A percentile compares a stretch with the other conserved stretches of the same genome.
These are phyloP conservation scores for Coelastrella sp. DNA, from an alignment of 139 green algal species.

Conservation along the genomic window DNA sequence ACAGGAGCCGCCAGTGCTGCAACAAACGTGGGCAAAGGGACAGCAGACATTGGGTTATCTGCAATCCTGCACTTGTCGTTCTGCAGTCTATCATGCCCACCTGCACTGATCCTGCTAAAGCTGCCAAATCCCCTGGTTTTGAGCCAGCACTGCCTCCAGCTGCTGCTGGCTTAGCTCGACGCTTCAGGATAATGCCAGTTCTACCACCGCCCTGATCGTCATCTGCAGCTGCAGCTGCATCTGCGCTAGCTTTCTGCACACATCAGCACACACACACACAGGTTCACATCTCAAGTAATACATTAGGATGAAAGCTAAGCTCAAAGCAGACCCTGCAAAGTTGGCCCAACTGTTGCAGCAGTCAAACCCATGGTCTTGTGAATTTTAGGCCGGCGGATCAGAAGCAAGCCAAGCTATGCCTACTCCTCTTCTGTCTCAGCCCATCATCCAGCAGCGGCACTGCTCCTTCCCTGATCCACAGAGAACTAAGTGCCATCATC, in stretches of 20 bases:
- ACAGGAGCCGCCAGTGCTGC: too few relatives aligned
- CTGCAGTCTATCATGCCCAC: neutral
- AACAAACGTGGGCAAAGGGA: too few relatives aligned
- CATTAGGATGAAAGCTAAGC: too few relatives aligned
- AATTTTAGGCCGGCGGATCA: too few relatives aligned
- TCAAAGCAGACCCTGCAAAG: too few relatives aligned
- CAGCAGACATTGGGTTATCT: neutral
- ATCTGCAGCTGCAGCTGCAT: constrained; percentile 13
- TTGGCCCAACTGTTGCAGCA: too few relatives aligned
- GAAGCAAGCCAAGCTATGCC: neutral
- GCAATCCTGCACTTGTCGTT: neutral
- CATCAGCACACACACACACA: neutral
- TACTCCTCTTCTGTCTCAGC: neutral
- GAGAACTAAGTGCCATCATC: neutral
- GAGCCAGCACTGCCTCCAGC: neutral
- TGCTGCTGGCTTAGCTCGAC: constrained; percentile 43
- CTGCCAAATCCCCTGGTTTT: constrained; percentile 54
- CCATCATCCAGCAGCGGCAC: too few relatives aligned
- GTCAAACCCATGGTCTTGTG: too few relatives aligned
- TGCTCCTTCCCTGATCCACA: neutral
- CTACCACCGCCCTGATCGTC: neutral
- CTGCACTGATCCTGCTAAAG: constrained; percentile 62
- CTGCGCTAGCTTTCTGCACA: constrained; percentile 34
- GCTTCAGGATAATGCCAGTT: constrained; percentile 67
- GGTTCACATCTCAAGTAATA: neutral